Conservation (phyloP, 257 asterid genomes). For the Solanum chaucha region DNA sequence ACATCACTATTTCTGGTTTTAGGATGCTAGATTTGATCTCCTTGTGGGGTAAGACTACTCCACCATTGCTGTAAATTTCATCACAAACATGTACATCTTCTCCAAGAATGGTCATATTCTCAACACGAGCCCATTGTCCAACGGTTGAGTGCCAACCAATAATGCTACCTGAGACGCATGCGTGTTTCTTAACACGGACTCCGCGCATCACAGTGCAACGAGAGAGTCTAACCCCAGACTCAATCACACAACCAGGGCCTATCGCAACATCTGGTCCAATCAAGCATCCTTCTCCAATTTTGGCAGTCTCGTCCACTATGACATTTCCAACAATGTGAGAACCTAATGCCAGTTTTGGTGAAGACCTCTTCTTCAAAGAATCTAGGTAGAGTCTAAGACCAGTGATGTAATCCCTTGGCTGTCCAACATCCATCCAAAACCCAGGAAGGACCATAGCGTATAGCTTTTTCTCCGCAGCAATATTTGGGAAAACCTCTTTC, state of each 20-base stretch:
- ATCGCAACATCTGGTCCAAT: conserved; percentile 76
- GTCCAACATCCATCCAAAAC: conserved; percentile 83
- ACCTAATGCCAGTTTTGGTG: conserved; percentile 45
- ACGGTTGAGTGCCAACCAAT: conserved; percentile 26
- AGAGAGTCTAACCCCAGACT: conserved; percentile 65
- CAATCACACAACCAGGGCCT: conserved; percentile 56
- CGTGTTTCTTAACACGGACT: conserved; percentile 57
- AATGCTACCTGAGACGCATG: conserved; percentile 26
- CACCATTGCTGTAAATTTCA: conserved; percentile 21
- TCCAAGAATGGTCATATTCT: conserved; percentile 30
- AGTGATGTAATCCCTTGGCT: conserved; percentile 63
- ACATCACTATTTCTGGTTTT: conserved; percentile 31
- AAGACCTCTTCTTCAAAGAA: conserved; percentile 37
- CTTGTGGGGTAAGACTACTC: conserved; percentile 29
- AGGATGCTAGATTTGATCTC: conserved; percentile 35
- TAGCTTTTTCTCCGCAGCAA: conserved; percentile 43
- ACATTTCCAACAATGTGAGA: conserved; percentile 52
- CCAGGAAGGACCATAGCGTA: conserved; percentile 67
- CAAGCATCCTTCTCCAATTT: conserved; percentile 61
- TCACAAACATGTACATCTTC: conserved; percentile 24
- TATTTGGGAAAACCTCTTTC: conserved; percentile 61
- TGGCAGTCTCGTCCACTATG: conserved; percentile 51
- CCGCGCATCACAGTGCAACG: conserved; percentile 72
- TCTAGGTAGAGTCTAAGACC: conserved; percentile 63
- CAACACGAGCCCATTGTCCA: conserved; percentile 25